Base-by-base conservation (phyloP, 2,329 filamentous ascomycete species). In the Venturia aucupariae region DNA sequence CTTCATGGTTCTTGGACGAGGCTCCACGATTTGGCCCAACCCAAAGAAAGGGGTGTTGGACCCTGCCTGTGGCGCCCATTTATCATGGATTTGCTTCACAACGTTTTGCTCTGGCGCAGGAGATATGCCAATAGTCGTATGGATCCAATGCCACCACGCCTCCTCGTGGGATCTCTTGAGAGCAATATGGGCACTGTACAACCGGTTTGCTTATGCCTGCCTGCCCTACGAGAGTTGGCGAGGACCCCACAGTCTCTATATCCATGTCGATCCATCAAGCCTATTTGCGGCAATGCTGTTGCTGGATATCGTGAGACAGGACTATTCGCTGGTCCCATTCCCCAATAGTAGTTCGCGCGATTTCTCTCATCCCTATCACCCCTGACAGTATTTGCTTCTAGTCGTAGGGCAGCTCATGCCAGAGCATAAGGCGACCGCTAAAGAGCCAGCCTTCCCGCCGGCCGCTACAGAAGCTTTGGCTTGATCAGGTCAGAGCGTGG, bases 381-480 rank as follows among this genome's bases (percentile, higher is more conserved):
- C 27, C 13, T 35, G 51, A 57, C 51, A 35, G 27, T 13, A 27
- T 17, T 22, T 51, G 46, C 22, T 10, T 27, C 22, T 8, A 22
- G 19, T 54, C 27, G 27, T 30, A 32, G 11, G 48, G 8, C 5
- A 22, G 7, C 44, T 19, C 24, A 24, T 5, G 44, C 4, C 51
- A 57, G 51, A 57, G 51, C 27, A 35, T 35, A 57, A 22, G 51
- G 51, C 51, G 27, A 57, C 30, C 10, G 51, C 51, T 57, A 57
- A 7, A 19, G 51, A 57, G 19, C 17, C 51, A 57, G 19, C 17
- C 51, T 57, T 57, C 27, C 51, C 51, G 51, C 17, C 51, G 30
- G 51, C 27, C 51, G 30, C 51, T 57, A 10, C 27, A 35, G 8
- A 8, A 2, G 19, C 17, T 35, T 19, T 19, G 27, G 51, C 27